These are phyloP conservation scores for Trichoderma breve DNA, from an alignment of 2,329 filamentous ascomycete species.

Conservation along the genomic window DNA sequence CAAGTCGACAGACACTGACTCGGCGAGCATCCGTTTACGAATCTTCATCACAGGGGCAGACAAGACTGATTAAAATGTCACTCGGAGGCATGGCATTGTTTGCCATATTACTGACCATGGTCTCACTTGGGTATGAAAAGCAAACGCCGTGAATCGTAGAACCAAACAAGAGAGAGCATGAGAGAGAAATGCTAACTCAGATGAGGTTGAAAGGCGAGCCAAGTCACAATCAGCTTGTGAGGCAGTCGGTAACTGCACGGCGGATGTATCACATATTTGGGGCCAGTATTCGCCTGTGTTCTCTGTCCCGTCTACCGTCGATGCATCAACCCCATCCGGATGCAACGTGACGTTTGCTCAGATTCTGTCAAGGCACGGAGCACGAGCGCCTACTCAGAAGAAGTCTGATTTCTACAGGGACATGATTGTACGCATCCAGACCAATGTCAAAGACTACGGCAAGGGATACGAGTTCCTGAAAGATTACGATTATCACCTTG, in stretches of 20 bases:
- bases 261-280: slow-evolving; percentile 66
- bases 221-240: slow-evolving; percentile 26
- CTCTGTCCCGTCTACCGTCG: slow-evolving; percentile 65
- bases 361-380: slow-evolving; percentile 79
- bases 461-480: slow-evolving; percentile 67
- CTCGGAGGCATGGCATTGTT: slow-evolving; percentile 23
- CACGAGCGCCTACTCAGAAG: slow-evolving; percentile 70
- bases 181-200: background rate
- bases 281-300: slow-evolving; percentile 89
- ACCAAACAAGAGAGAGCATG: background rate
- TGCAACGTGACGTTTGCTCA: slow-evolving; percentile 79
- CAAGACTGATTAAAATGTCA: slow-evolving; percentile 22
- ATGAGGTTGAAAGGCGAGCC: background rate
- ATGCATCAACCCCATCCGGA: slow-evolving; percentile 57
- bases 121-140: slow-evolving; percentile 23
- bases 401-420: slow-evolving; percentile 65
- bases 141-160: background rate
- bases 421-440: slow-evolving; percentile 65
- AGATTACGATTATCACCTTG: slow-evolving; percentile 68
- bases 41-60: background rate
- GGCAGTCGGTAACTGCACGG: slow-evolving; percentile 46
- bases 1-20: background rate
- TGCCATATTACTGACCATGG: slow-evolving; percentile 21
- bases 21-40: background rate
- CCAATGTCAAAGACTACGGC: slow-evolving; percentile 53